A percentile compares a stretch with the other conserved stretches of the same genome.
Conservation (phyloP, 805 yeast species). For the Saccharomycopsis malanga region DNA sequence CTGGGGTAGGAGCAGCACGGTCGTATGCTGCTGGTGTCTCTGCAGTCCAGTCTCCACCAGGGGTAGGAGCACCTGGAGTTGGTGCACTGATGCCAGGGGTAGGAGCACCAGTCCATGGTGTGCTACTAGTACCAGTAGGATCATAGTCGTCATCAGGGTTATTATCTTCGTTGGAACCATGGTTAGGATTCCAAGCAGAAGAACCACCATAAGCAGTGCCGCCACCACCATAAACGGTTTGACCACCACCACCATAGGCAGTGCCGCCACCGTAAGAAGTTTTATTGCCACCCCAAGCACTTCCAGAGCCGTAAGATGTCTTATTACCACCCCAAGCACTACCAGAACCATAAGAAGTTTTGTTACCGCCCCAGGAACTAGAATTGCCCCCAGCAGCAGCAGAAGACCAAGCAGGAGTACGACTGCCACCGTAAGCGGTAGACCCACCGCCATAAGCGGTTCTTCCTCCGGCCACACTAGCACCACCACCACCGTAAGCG, state of each 20-base stretch:
- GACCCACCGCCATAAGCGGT: slow-evolving; percentile 22
- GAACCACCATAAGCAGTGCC: slow-evolving; percentile 35
- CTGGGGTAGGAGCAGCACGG: slow-evolving; percentile 22
- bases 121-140: slow-evolving; percentile 37
- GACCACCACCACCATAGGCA: slow-evolving; percentile 22
- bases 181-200: slow-evolving; percentile 33
- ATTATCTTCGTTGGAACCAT: slow-evolving; percentile 32
- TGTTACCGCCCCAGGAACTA: slow-evolving; percentile 49
- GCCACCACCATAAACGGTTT: slow-evolving; percentile 26
- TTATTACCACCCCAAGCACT: slow-evolving; percentile 38
- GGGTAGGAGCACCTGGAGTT: slow-evolving; percentile 34
- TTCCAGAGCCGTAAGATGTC: slow-evolving; percentile 34
- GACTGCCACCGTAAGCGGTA: slow-evolving; percentile 29
- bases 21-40: slow-evolving; percentile 33
- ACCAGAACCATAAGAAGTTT: slow-evolving; percentile 43
- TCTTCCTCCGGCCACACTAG: slow-evolving; percentile 21
- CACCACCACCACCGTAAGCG: slow-evolving; percentile 24
- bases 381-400: slow-evolving; percentile 30
- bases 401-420: slow-evolving; percentile 30
- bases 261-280: slow-evolving; percentile 26
- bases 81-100: slow-evolving; percentile 29
- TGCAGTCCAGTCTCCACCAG: slow-evolving; percentile 29
- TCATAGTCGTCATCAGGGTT: slow-evolving; percentile 25
- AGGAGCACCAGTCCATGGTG: slow-evolving; percentile 38
- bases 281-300: slow-evolving; percentile 32